Evolutionary conservation across 2,329 filamentous ascomycete species (phyloP).

Genomic region (Sarocladiaceae sp.): DNA sequence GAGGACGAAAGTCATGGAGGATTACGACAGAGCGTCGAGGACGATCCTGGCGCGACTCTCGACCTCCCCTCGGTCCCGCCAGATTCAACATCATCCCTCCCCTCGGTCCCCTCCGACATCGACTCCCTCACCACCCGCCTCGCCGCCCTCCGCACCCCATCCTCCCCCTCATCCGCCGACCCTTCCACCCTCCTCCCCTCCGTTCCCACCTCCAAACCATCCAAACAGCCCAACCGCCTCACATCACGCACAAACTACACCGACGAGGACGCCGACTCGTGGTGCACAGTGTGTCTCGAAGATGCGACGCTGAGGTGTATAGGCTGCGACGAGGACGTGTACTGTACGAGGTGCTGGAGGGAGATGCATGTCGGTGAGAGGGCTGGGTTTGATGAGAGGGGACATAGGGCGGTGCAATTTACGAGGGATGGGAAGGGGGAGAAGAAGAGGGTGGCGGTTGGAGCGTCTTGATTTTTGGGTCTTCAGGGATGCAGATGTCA

Average conservation of each 20-base stretch:
- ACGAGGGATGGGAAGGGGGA: slow-evolving; percentile 29
- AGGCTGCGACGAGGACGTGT: slow-evolving; percentile 63
- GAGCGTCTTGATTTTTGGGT: slow-evolving; percentile 20
- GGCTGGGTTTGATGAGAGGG: slow-evolving; percentile 63
- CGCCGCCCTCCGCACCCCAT: slow-evolving; percentile 6
- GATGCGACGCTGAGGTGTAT: slow-evolving; percentile 67
- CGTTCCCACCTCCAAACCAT: slow-evolving; percentile 43
- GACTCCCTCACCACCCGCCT: slow-evolving; percentile 3
- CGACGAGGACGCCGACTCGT: slow-evolving; percentile 66
- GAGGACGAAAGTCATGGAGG: slow-evolving; percentile 12
- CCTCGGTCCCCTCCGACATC: slow-evolving; percentile 11
- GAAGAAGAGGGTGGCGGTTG: slow-evolving; percentile 27
- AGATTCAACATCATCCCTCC: slow-evolving; percentile 29
- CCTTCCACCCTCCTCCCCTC: slow-evolving; percentile 38
- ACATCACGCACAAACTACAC: slow-evolving; percentile 41
- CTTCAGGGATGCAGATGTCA: background rate
- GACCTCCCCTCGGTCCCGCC: slow-evolving; percentile 40
- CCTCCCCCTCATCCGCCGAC: slow-evolving; percentile 15
- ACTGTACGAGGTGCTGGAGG: slow-evolving; percentile 72
- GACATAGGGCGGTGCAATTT: slow-evolving; percentile 61
- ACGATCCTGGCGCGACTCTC: slow-evolving; percentile 21
- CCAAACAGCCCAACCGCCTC: slow-evolving; percentile 33
- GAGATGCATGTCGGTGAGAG: slow-evolving; percentile 69
- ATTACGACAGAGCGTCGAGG: slow-evolving; percentile 12
- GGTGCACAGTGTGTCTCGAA: slow-evolving; percentile 79